These are phyloP conservation scores for Gastrolobium bilobum DNA, from an alignment of 306 rosid genomes.

Conservation along the genomic window DNA sequence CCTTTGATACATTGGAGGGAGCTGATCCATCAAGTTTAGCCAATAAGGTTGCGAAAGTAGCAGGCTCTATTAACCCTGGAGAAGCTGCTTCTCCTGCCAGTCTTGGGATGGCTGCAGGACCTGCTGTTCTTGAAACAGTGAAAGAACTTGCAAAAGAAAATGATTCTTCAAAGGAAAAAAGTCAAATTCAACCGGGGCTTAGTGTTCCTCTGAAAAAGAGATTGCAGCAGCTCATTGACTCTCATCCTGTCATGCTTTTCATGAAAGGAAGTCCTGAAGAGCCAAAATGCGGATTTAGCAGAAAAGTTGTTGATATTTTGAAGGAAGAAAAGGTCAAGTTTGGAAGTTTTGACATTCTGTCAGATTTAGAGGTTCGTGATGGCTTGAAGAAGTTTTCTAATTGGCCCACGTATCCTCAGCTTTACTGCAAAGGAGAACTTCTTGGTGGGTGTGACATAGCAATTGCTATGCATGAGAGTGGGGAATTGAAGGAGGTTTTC, in stretches of 20 bases:
- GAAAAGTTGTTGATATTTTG: conserved; percentile 78
- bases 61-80: conserved; percentile 74
- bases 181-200: conserved; percentile 57
- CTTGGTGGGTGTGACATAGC: conserved; percentile 93
- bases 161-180: conserved; percentile 62
- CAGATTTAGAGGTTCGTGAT: conserved; percentile 80
- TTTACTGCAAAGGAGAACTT: conserved; percentile 94
- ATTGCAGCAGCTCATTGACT: conserved; percentile 69
- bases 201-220: conserved; percentile 57
- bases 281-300: conserved; percentile 89
- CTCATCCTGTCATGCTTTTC: conserved; percentile 77
- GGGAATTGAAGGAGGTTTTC: conserved; percentile 81
- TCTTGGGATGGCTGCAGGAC: conserved; percentile 92
- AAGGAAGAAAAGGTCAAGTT: conserved; percentile 80
- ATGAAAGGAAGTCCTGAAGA: conserved; percentile 94
- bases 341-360: conserved; percentile 86
- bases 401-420: conserved; percentile 98
- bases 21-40: conserved; percentile 99
- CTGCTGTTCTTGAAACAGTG: conserved; percentile 77
- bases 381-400: conserved; percentile 86
- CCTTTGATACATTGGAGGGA: conserved; percentile 88
- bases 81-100: conserved; percentile 93
- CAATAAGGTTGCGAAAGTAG: conserved; percentile 88
- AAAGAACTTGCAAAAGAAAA: conserved; percentile 72
- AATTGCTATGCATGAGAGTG: conserved; percentile 92